phyloP scores from a whole-genome alignment of 371 early-diverging fungal genomes.

The Nematocida sp. region DNA sequence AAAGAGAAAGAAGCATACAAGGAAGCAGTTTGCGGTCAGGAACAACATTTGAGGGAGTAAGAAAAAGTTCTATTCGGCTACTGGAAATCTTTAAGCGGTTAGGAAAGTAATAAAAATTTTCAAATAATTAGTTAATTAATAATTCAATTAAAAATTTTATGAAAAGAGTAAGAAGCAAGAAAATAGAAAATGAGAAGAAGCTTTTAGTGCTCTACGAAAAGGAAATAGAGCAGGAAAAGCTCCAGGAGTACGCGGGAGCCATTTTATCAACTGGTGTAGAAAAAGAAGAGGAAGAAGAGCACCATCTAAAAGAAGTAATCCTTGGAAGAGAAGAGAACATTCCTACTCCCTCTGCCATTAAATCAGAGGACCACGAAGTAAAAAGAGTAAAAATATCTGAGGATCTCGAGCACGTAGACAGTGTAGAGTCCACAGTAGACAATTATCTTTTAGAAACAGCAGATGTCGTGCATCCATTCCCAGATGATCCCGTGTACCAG shows the following conservation, averaged over 20 bases:
- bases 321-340: constrained; percentile 29
- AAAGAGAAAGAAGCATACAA: constrained; percentile 43
- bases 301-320: constrained; percentile 51
- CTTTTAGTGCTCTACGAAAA: constrained; percentile 44
- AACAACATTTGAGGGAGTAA: constrained; percentile 40
- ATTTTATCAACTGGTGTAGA: constrained; percentile 47
- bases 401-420: background rate
- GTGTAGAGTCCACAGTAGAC: background rate
- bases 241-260: constrained; percentile 46
- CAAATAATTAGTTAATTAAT: background rate
- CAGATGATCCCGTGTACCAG: background rate
- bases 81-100: constrained; percentile 46
- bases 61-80: constrained; percentile 47
- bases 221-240: constrained; percentile 24
- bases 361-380: background rate
- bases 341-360: constrained; percentile 27
- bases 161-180: constrained; percentile 52
- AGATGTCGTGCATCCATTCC: constrained; percentile 9
- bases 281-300: constrained; percentile 57
- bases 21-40: constrained; percentile 37
- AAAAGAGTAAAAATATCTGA: constrained; percentile 13
- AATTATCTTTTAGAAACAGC: constrained; percentile 27
- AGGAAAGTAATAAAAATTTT: constrained; percentile 34
- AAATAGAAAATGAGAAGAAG: constrained; percentile 53
- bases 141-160: too few species aligned